Conservation (phyloP, 352 stramenopile genomes). For the Phytopythium boreale region DNA sequence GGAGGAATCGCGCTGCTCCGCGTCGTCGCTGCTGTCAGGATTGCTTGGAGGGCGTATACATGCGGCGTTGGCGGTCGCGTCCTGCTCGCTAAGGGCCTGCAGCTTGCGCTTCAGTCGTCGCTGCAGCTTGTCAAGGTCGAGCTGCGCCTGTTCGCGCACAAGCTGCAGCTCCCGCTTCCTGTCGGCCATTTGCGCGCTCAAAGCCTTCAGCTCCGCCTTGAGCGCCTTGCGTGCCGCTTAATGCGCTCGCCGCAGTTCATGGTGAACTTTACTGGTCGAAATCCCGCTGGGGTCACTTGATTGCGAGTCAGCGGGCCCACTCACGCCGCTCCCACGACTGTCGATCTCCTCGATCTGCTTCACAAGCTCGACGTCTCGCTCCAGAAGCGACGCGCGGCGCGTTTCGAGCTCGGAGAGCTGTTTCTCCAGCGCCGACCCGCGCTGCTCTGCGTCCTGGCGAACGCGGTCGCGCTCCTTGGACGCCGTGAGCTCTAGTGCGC, state of each 20-base stretch:
- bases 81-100: constrained; percentile 7
- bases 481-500: constrained; percentile 24
- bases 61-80: background rate
- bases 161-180: constrained; percentile 22
- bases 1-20: background rate
- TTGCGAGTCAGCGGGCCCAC: constrained; percentile 9
- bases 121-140: constrained; percentile 14
- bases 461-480: constrained; percentile 18
- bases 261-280: constrained; percentile 11
- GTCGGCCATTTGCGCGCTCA: constrained; percentile 11
- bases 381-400: constrained; percentile 18
- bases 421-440: constrained; percentile 12
- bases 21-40: background rate
- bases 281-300: background rate
- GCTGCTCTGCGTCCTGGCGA: constrained; percentile 8
- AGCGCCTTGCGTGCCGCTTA: constrained; percentile 43
- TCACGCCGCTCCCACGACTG: constrained; percentile 29
- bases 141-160: constrained; percentile 23
- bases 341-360: constrained; percentile 62
- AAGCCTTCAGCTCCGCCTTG: constrained; percentile 40
- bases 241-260: constrained; percentile 35
- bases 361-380: constrained; percentile 31
- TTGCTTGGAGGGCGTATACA: too few species aligned
- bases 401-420: constrained; percentile 16
- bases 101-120: constrained; percentile 7